phyloP scores from a whole-genome alignment of 768 basidiomycete species.

The Hemileccinum rubropunctum region DNA sequence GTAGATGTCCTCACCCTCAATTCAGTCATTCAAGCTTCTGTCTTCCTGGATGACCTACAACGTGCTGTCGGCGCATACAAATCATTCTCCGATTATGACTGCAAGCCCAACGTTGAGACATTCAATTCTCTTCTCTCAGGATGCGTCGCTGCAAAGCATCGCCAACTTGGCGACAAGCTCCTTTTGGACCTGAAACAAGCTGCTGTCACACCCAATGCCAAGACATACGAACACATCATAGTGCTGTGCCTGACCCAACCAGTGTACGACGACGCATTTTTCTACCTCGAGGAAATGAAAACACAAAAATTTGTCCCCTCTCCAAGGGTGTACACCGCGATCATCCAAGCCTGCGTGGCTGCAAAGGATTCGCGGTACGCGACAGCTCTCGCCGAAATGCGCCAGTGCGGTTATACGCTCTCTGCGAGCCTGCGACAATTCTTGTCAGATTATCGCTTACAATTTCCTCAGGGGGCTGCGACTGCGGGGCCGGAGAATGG shows the following conservation, averaged over 20 bases:
- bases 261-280: constrained; percentile 83
- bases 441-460: constrained; percentile 24
- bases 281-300: constrained; percentile 89
- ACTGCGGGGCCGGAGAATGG: not conserved
- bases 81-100: constrained; percentile 50
- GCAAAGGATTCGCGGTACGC: constrained; percentile 59
- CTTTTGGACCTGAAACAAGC: constrained; percentile 63
- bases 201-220: constrained; percentile 50
- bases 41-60: constrained; percentile 62
- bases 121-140: constrained; percentile 70
- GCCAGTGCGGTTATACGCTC: constrained; percentile 51
- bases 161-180: constrained; percentile 65
- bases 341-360: constrained; percentile 57
- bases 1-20: constrained; percentile 65
- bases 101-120: constrained; percentile 58
- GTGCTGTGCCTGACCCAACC: constrained; percentile 66
- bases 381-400: constrained; percentile 71
- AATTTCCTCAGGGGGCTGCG: not conserved
- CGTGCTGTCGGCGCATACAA: constrained; percentile 79
- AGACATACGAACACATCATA: constrained; percentile 69
- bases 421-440: constrained; percentile 30
- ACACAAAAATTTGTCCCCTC: constrained; percentile 53
- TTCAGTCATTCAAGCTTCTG: constrained; percentile 61
- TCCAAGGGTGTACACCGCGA: constrained; percentile 50
- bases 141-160: constrained; percentile 57